These are phyloP conservation scores for Citrus medica DNA, from an alignment of 345 rosid genomes.

Conservation along the genomic window DNA sequence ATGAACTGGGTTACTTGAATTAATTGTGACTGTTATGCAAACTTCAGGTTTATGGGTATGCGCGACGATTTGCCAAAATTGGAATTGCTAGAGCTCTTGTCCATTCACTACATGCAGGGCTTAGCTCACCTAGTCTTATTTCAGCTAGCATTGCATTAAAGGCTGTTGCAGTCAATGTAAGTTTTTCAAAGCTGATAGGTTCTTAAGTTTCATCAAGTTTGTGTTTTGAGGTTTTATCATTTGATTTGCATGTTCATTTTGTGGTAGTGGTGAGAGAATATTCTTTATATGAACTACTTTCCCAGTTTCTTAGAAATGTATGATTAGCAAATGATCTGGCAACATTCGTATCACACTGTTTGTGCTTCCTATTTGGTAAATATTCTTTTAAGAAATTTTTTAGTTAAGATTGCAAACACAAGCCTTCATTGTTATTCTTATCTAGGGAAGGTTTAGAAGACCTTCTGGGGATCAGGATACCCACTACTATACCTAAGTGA, in stretches of 20 bases:
- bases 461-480: not conserved
- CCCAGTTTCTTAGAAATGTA: not conserved
- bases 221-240: not conserved
- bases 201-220: not conserved
- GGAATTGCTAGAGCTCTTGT: slow-evolving; percentile 74
- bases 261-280: not conserved
- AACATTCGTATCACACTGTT: not conserved
- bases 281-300: not conserved
- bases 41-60: slow-evolving; percentile 90
- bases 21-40: not conserved
- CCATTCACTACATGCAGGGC: slow-evolving; percentile 62
- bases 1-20: not conserved
- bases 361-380: not conserved
- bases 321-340: not conserved
- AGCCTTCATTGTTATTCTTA: not conserved
- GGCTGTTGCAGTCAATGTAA: slow-evolving; percentile 86
- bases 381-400: too few species aligned
- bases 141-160: slow-evolving; percentile 78
- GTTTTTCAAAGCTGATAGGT: slow-evolving; percentile 12
- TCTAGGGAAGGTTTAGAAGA: not conserved
- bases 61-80: slow-evolving; percentile 76
- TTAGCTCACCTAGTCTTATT: slow-evolving; percentile 66
- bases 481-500: not conserved
- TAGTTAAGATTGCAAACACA: too few species aligned
- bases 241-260: not conserved